Conservation (phyloP, 1,284 basidiomycete species). For the Bjerkandera adusta region DNA sequence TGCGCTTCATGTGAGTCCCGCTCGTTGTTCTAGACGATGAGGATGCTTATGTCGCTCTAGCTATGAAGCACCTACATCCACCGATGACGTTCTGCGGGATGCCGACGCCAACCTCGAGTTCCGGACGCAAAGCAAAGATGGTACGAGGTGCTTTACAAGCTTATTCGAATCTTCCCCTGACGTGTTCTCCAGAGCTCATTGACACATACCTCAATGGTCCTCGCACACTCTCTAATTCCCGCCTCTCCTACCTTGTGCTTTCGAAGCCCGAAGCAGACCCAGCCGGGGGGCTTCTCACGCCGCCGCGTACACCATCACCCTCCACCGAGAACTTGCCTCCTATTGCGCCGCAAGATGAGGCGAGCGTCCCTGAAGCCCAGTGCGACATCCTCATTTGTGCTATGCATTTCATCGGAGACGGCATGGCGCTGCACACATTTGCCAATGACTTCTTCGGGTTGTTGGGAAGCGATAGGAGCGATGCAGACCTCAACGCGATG, state of each 20-base stretch:
- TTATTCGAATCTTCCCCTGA: slow-evolving; percentile 1
- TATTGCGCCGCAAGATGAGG: neutral
- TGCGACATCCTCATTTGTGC: slow-evolving; percentile 66
- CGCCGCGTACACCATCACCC: slow-evolving; percentile 33
- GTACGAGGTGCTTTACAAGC: slow-evolving; percentile 30
- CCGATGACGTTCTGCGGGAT: slow-evolving; percentile 42
- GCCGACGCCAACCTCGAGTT: slow-evolving; percentile 54
- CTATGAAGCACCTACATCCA: slow-evolving; percentile 44
- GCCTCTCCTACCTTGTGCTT: slow-evolving; percentile 70
- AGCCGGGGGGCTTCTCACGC: slow-evolving; percentile 28
- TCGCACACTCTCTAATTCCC: slow-evolving; percentile 64
- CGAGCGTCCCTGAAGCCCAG: slow-evolving; percentile 20
- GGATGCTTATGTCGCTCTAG: slow-evolving; percentile 34
- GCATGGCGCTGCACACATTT: slow-evolving; percentile 74
- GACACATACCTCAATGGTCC: slow-evolving; percentile 71
- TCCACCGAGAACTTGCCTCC: neutral
- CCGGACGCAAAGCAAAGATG: slow-evolving; percentile 49
- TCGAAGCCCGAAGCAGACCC: slow-evolving; percentile 34
- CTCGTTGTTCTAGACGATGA: neutral
- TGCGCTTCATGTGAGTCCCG: slow-evolving; percentile 57
- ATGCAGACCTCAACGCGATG: slow-evolving; percentile 40
- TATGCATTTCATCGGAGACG: slow-evolving; percentile 75
- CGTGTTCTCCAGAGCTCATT: slow-evolving; percentile 48
- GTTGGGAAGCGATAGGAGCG: slow-evolving; percentile 42
- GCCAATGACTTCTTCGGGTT: slow-evolving; percentile 72